Base-by-base conservation (phyloP, 768 basidiomycete genomes). In the Epithele typhae region DNA sequence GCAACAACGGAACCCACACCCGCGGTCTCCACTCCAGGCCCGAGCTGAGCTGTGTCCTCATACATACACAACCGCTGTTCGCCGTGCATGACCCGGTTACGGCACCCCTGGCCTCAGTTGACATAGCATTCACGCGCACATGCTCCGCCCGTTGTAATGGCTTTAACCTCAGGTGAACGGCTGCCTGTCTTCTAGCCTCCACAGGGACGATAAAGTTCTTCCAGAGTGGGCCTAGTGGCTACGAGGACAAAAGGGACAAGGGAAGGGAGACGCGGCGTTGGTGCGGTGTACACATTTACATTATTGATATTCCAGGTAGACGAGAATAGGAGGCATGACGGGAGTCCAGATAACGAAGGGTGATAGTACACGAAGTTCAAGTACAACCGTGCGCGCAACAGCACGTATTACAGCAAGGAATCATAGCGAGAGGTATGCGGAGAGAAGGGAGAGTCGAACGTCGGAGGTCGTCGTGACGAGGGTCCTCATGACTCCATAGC, bases 21-120 rank as follows among this genome's bases (percentile, higher is more conserved):
- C 7, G 25, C 42, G 19, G 19, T 14, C n/a, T 58, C 60, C 40
- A 55, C 63, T 14, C 63, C 65, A 17, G 52, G 52, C 17, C 56
- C 61, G 14, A 48, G 45, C 40, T 65, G 40, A 48, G 27, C 27
- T 7, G 8, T n/a, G 2, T 15, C 8, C 9, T 30, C 27, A n/a
- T n/a, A n/a, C n/a, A n/a, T n/a, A n/a, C n/a, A n/a, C n/a, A n/a
- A n/a, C n/a, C n/a, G n/a, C n/a, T n/a, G n/a, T n/a, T n/a, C n/a
- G n/a, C n/a, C n/a, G n/a, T n/a, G n/a, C n/a, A n/a, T n/a, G n/a
- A n/a, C n/a, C n/a, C n/a, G n/a, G n/a, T n/a, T n/a, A n/a, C n/a
- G n/a, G n/a, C n/a, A n/a, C n/a, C n/a, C n/a, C n/a, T n/a, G n/a
- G n/a, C n/a, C n/a, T n/a, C n/a, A n/a, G n/a, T n/a, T n/a, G n/a